These are phyloP conservation scores for Pestalotiopsis sp. DNA, from an alignment of 2,329 filamentous ascomycete species.

Conservation along the genomic window DNA sequence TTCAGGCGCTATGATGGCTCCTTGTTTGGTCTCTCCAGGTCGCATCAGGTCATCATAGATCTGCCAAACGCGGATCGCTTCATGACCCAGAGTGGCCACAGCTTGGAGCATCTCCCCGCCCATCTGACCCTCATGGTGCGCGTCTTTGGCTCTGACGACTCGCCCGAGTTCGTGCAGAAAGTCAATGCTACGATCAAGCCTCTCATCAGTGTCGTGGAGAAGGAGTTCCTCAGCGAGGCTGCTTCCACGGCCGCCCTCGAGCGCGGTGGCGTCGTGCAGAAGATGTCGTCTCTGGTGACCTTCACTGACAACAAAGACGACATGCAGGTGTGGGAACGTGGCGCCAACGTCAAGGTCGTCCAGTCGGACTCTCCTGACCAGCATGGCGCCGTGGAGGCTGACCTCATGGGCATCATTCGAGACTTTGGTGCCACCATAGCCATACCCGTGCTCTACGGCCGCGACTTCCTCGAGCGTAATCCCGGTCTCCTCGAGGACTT, in stretches of 20 bases:
- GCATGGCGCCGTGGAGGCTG: constrained; percentile 15
- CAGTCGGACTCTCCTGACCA: neutral
- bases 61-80: constrained; percentile 18
- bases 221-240: constrained; percentile 17
- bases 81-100: constrained; percentile 13
- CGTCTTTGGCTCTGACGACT: constrained; percentile 17
- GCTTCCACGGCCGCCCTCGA: constrained; percentile 14
- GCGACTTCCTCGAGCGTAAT: constrained; percentile 18
- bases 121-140: constrained; percentile 13
- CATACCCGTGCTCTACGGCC: constrained; percentile 18
- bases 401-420: constrained; percentile 16
- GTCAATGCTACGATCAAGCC: neutral
- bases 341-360: constrained; percentile 14
- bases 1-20: constrained; percentile 12
- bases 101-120: neutral
- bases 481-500: constrained; percentile 17
- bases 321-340: constrained; percentile 17
- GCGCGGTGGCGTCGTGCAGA: constrained; percentile 10
- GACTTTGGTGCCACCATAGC: constrained; percentile 19
- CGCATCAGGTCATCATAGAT: constrained; percentile 28
- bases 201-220: constrained; percentile 12
- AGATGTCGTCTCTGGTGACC: constrained; percentile 14
- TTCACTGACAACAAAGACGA: constrained; percentile 10
- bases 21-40: constrained; percentile 26
- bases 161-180: neutral